These are phyloP conservation scores for Coemansia erecta DNA, from an alignment of 192 early-diverging fungal genomes.

Conservation along the genomic window DNA sequence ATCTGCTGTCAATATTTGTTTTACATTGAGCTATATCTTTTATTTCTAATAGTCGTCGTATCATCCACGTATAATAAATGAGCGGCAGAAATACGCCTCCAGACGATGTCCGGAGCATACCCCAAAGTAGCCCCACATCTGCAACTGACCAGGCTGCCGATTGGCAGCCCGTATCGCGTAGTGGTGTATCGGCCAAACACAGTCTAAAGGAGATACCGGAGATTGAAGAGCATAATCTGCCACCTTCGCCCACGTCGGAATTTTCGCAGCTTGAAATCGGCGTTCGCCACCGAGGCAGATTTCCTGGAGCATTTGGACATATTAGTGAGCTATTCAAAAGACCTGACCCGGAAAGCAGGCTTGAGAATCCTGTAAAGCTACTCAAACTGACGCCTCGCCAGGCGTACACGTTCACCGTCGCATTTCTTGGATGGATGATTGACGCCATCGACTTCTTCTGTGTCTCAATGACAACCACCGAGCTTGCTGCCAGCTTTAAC, in stretches of 20 bases:
- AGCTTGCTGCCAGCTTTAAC: slow-evolving; percentile 58
- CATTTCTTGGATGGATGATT: slow-evolving; percentile 71
- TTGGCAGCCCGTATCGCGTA: no score
- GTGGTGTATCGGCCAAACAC: background rate
- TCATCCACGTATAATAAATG: no score
- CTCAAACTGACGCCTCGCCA: slow-evolving; percentile 40
- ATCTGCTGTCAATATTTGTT: no score
- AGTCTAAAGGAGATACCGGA: background rate
- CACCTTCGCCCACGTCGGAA: no score
- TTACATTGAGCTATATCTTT: no score
- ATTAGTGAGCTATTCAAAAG: slow-evolving; percentile 32
- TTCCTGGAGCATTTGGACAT: slow-evolving; percentile 2
- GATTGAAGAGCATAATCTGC: no score
- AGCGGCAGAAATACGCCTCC: no score
- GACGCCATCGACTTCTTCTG: slow-evolving; percentile 74
- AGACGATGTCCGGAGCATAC: no score
- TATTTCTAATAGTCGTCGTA: no score
- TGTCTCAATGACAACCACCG: slow-evolving; percentile 56
- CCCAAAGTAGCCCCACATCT: no score
- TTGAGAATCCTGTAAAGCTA: slow-evolving; percentile 30
- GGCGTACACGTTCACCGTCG: slow-evolving; percentile 48
- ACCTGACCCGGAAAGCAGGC: slow-evolving; percentile 28
- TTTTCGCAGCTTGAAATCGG: background rate
- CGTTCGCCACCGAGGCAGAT: background rate
- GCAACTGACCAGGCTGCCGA: no score